A percentile compares a stretch with the other conserved stretches of the same genome.
These are phyloP conservation scores for Penicillium paradoxum DNA, from an alignment of 495 filamentous ascomycete genomes.

Conservation along the genomic window DNA sequence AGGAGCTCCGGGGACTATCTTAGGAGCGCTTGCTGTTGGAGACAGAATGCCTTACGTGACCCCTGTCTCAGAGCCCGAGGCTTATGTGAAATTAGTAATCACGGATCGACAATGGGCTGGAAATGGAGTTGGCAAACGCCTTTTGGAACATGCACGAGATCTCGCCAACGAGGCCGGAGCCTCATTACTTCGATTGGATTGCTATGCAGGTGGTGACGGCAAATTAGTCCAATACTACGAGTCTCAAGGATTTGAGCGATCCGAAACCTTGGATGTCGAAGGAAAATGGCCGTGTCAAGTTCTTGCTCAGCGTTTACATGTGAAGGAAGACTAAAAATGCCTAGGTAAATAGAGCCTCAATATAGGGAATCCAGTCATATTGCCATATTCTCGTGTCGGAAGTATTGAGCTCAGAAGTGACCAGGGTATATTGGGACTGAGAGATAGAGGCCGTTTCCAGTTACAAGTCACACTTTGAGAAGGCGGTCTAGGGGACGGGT, in stretches of 20 bases:
- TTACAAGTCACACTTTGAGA: too few relatives aligned
- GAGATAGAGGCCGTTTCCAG: too few relatives aligned
- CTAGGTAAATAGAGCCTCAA: too few relatives aligned
- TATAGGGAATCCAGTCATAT: too few relatives aligned
- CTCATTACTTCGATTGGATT: constrained; percentile 15
- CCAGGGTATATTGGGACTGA: too few relatives aligned
- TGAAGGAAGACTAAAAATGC: neutral
- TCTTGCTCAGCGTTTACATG: constrained; percentile 9
- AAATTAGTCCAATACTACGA: constrained; percentile 16
- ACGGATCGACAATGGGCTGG: constrained; percentile 13
- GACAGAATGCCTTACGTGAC: constrained; percentile 10
- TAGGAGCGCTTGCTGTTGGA: constrained; percentile 14
- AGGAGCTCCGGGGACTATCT: constrained; percentile 1
- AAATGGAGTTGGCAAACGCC: constrained; percentile 7
- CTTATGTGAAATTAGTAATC: constrained; percentile 12
- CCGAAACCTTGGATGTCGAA: neutral
- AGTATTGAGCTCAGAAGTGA: too few relatives aligned
- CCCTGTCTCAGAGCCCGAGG: constrained; percentile 12
- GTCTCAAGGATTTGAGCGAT: constrained; percentile 12
- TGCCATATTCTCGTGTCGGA: too few relatives aligned
- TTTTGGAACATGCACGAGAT: constrained; percentile 13
- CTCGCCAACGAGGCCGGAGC: constrained; percentile 6
- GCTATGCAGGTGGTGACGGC: constrained; percentile 15
- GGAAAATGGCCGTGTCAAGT: constrained; percentile 13
- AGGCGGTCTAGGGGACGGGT: too few relatives aligned